A percentile compares a stretch with the other conserved stretches of the same genome.
Evolutionary conservation across 192 early-diverging fungal species (phyloP).

Genomic region (Dissophora globulifera): DNA sequence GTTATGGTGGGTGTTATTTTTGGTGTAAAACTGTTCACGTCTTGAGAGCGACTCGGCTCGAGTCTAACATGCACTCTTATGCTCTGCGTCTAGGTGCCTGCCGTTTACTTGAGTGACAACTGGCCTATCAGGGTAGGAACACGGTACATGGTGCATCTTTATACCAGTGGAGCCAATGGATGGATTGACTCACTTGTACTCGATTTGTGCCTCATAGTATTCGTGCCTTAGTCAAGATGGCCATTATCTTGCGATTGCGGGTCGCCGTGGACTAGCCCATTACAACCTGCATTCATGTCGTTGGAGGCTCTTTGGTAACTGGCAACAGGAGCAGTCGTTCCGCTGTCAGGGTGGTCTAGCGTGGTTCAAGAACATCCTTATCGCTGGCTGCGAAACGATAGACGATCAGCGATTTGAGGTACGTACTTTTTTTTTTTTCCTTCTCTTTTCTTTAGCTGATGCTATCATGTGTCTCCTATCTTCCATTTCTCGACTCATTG

Average conservation of each 20-base stretch:
- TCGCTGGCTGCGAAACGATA: constrained; percentile 72
- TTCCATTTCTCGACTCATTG: too few species aligned
- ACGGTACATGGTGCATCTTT: not conserved
- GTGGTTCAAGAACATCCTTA: constrained; percentile 77
- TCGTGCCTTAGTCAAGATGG: constrained; percentile 76
- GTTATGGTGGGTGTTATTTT: constrained; percentile 76
- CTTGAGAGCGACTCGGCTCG: too few species aligned
- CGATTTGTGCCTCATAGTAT: constrained; percentile 55
- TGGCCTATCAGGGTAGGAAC: constrained; percentile 81
- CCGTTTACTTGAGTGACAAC: constrained; percentile 79
- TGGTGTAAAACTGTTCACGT: too few species aligned
- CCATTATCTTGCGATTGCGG: constrained; percentile 85
- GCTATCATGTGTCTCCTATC: too few species aligned
- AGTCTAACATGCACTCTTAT: too few species aligned
- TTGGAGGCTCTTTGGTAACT: constrained; percentile 95
- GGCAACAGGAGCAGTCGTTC: constrained; percentile 81
- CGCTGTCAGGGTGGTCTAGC: constrained; percentile 72
- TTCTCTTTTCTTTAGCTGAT: too few species aligned
- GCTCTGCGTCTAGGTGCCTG: constrained; percentile 62
- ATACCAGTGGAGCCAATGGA: too few species aligned
- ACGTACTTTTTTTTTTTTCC: too few species aligned
- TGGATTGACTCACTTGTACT: too few species aligned
- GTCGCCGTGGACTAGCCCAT: constrained; percentile 83
- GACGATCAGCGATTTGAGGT: constrained; percentile 52
- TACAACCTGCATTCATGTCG: constrained; percentile 74